Base-by-base conservation (phyloP, 1,139 yeast genomes). In the Eremothecium sinecaudum region DNA sequence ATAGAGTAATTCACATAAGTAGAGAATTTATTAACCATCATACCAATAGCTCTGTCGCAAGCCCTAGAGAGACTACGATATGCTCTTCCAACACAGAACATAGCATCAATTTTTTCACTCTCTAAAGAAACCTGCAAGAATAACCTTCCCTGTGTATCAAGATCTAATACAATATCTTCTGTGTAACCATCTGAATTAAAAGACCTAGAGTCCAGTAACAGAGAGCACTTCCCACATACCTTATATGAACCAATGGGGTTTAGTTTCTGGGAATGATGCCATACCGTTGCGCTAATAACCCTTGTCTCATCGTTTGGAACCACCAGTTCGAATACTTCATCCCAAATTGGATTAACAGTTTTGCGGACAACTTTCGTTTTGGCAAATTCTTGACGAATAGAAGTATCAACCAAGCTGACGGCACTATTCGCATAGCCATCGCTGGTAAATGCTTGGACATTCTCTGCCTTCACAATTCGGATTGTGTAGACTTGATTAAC, bases 321-420 rank as follows among this genome's bases (percentile, higher is more conserved):
- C 1, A 71, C 61, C 24, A 81, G 58, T 51, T 86, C 95, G 52
- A 82, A 80, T 37, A 79, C 82, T 61, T 90, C 96, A 48, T 83
- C 83, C 94, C 94, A 90, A 17, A 71, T 74, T 0, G 97, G 96
- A 47, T 76, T 76, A 22, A 71, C 60, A 4, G 77, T 73, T 37
- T 72, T 73, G 28, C 67, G 64, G 6, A 81, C 64, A 0, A 78
- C 69, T 48, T 84, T 67, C 0, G 97, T 86, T 44, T 73, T 74
- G 4, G 83, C 93, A 32, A 82, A 66, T 14, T 78, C 73, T 35
- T 65, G 66, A 33, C 74, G 66, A 2, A 67, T 66, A 31, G 61
- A 60, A 5, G 79, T 71, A 42, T 84, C 93, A 3, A 73, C 68
- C 17, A 87, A 55, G 0, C 79, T 71, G 1, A 82, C 80, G 47